Evolutionary conservation across 495 filamentous ascomycete genomes (phyloP), one percentile per base, ranked within the genome.

Genomic region (Lophiotrema nucula): DNA sequence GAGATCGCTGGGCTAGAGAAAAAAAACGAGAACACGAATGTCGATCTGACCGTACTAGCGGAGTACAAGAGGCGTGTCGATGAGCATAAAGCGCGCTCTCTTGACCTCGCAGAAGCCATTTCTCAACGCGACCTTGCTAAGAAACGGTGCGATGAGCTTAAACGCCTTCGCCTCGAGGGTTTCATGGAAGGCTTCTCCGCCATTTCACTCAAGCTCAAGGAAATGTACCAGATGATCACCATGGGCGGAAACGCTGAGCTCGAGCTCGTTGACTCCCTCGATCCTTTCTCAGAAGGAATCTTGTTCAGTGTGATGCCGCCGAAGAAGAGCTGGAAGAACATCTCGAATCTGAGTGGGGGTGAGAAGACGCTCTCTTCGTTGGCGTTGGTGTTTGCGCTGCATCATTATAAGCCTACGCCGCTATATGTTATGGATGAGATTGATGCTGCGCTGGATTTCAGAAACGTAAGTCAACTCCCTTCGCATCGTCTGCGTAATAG

Each of bases 221-320:
- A 98, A 72, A 98, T 98, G 93, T 98, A 98, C 75, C 93, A 97
- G 73, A 97, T 98, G 93, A 98, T 98, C 73, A 98, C 93, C 24
- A 98, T 98, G 93, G 93, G 93, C 58, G 93, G 93, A 38, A 98
- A 98, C 66, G 93, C 93, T 6, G 95, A 97, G 77, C 79, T 98
- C 13, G 93, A 98, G 70, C 83, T 98, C 24, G 93, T 98, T 19
- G 93, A 98, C 72, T 89, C 84, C 1, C 76, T 98, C 3, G 93
- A 98, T 72, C 93, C 93, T 3, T 98, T 98, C 77, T 90, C 88
- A 4, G 93, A 98, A 69, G 93, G 93, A 5, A 97, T 98, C 53
- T 72, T 97, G 31, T 98, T 98, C 73, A 89, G 84, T 47, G 93
- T 98, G 50, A 98, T 98, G 93, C 93, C 93, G 33, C 93, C 93